Evolutionary conservation across 208 protist species (phyloP).

Genomic region (Endotrypanum monterogeii): DNA sequence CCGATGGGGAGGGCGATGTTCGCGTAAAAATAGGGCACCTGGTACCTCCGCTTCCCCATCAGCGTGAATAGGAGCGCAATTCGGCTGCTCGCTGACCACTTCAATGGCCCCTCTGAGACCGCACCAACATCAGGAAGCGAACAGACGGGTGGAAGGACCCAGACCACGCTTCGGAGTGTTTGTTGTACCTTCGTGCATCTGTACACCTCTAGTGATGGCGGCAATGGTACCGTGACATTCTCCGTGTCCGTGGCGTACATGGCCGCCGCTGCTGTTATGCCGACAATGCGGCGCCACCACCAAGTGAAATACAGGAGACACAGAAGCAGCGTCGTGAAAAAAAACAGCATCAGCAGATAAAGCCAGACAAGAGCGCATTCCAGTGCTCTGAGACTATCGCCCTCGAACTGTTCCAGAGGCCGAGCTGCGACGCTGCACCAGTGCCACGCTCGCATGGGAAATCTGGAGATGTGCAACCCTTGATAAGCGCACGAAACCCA

Average conservation of each 20-base stretch:
- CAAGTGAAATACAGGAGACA: constrained; percentile 24
- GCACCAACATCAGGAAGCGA: neutral
- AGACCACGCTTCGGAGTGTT: neutral
- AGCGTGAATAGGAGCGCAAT: constrained; percentile 26
- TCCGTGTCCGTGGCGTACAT: constrained; percentile 20
- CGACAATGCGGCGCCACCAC: constrained; percentile 19
- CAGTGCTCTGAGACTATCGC: neutral
- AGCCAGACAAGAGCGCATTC: neutral
- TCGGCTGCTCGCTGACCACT: constrained; percentile 14
- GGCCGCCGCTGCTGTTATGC: constrained; percentile 7
- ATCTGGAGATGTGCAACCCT: constrained; percentile 7
- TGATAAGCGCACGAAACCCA: neutral
- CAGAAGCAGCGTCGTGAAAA: constrained; percentile 4
- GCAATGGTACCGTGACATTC: neutral
- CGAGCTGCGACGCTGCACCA: neutral
- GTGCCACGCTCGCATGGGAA: constrained; percentile 12
- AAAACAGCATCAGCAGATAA: constrained; percentile 16
- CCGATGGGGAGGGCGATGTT: constrained; percentile 20
- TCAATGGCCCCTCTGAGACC: neutral
- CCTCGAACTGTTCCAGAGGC: neutral
- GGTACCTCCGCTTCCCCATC: constrained; percentile 11
- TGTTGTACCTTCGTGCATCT: constrained; percentile 10
- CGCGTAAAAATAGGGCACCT: constrained; percentile 30
- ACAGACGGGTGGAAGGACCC: constrained; percentile 13
- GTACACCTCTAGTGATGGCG: neutral